Base-by-base conservation (phyloP, 176 grass and related monocot genomes). In the Bothriochloa decipiens region DNA sequence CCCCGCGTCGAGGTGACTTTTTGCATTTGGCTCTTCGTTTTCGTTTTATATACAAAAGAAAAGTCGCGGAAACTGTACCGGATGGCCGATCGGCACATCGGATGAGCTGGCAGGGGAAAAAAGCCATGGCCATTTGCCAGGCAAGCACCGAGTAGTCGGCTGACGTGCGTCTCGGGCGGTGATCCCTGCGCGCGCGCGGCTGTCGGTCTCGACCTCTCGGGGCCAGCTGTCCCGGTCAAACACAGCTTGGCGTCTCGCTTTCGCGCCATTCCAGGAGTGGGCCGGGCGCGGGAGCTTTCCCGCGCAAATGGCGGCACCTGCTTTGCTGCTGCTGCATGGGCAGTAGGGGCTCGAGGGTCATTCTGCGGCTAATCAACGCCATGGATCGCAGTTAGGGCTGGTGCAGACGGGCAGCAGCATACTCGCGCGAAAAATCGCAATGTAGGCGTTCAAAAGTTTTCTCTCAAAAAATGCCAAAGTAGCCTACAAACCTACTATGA, bases 221-320 rank as follows among this genome's bases (percentile, higher is more conserved):
- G 23, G 53, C 88, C 83, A 78, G 84, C 79, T 78, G 88, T 73
- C 11, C 45, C 28, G 83, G 84, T 90, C 79, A 90, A 90, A 90
- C 84, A 0, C 47, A 18, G 37, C 22, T 57, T 86, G 35, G 74
- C 45, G 47, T 20, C 60, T 82, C 15, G 36, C 67, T 83, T 90
- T 90, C 88, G 74, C 88, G 83, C 84, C 88, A 60, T 86, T 60
- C 45, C 66, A 45, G 84, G 60, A 17, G 4, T 13, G 47, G 18
- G 6, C 0, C 8, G 9, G n/a, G 28, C 1, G 49, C 2, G 0
- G 17, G 78, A 35, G 57, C 73, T 78, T 90, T 86, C 88, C 88
- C 83, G 88, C 84, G 79, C 79, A 36, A 90, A 86, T 20, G 67
- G 15, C 37, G 83, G 73, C 43, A 4, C 58, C 6, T 41, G 29